These are phyloP conservation scores for Dentipellis sp. DNA, from an alignment of 768 basidiomycete species.

Conservation along the genomic window DNA sequence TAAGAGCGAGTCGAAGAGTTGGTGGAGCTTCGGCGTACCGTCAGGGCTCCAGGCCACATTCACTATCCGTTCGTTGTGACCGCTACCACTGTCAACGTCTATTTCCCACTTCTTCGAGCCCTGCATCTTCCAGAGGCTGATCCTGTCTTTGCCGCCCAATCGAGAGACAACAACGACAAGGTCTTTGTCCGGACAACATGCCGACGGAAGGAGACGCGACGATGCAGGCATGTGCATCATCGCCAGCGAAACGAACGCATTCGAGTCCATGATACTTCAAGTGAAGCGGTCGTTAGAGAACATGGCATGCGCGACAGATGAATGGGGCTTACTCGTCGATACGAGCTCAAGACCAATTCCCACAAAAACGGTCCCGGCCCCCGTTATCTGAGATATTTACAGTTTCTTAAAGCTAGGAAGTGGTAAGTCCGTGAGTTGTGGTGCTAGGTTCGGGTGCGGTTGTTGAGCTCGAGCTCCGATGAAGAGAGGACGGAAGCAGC, in stretches of 20 bases:
- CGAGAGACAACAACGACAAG: conserved; percentile 59
- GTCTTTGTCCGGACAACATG: conserved; percentile 85
- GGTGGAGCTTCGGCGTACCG: conserved; percentile 32
- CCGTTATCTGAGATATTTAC: too few relatives aligned
- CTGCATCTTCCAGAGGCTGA: conserved; percentile 76
- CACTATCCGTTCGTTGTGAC: conserved; percentile 39
- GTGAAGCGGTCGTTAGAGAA: too few relatives aligned
- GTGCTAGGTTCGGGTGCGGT: too few relatives aligned
- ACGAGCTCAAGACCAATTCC: too few relatives aligned
- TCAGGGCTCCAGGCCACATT: conserved; percentile 77
- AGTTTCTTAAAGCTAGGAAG: too few relatives aligned
- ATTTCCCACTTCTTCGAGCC: conserved; percentile 80
- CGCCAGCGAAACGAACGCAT: conserved; percentile 49
- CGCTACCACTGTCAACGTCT: conserved; percentile 37
- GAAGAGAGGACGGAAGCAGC: too few relatives aligned
- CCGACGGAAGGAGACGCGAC: conserved; percentile 47
- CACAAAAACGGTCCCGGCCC: too few relatives aligned
- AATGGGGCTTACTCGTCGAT: too few relatives aligned
- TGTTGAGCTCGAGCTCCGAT: too few relatives aligned
- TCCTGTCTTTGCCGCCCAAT: conserved; percentile 55
- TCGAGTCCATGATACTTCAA: conserved; percentile 26
- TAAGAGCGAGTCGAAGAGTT: background rate
- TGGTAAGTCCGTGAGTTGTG: too few relatives aligned
- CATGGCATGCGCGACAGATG: too few relatives aligned
- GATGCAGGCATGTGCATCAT: conserved; percentile 46